Percentiles rank a stretch among this genome's conserved stretches.
Evolutionary conservation across 768 basidiomycete species (phyloP).

Genomic region (Candolleomyces aberdarensis): DNA sequence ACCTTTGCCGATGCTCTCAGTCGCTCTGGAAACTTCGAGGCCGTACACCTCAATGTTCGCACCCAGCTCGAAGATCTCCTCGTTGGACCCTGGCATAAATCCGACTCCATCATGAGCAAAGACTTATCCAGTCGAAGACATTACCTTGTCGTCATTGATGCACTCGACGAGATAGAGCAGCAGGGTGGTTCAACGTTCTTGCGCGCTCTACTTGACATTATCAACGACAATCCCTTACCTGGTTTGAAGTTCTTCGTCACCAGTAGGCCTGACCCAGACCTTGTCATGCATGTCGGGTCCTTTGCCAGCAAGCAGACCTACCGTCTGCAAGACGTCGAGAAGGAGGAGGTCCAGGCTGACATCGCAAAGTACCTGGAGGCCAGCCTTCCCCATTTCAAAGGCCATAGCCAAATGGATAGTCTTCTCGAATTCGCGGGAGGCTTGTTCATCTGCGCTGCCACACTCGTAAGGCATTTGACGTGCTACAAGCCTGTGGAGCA

Average conservation of each 20-base stretch:
- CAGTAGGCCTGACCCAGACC: slow-evolving; percentile 16
- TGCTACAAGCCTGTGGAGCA: neutral
- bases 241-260: slow-evolving; percentile 22
- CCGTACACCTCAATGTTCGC: neutral
- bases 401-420: slow-evolving; percentile 2
- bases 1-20: slow-evolving; percentile 11
- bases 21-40: neutral
- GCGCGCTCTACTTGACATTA: slow-evolving; percentile 11
- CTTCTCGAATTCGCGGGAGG: slow-evolving; percentile 16
- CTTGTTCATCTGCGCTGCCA: slow-evolving; percentile 28
- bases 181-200: slow-evolving; percentile 15
- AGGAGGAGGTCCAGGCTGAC: slow-evolving; percentile 1
- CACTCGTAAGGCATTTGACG: slow-evolving; percentile 16
- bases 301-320: slow-evolving; percentile 3
- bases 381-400: slow-evolving; percentile 1
- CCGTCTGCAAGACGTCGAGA: slow-evolving; percentile 9
- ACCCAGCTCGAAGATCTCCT: slow-evolving; percentile 7
- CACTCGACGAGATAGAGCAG: slow-evolving; percentile 17
- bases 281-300: slow-evolving; percentile 9
- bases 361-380: slow-evolving; percentile 4
- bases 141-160: slow-evolving; percentile 20
- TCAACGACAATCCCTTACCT: slow-evolving; percentile 7
- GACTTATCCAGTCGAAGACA: slow-evolving; percentile 1
- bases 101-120: neutral
- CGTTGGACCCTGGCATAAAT: slow-evolving; percentile 1